Conservation (phyloP, 2,329 filamentous ascomycete species). For the Calonectria ilicicola region DNA sequence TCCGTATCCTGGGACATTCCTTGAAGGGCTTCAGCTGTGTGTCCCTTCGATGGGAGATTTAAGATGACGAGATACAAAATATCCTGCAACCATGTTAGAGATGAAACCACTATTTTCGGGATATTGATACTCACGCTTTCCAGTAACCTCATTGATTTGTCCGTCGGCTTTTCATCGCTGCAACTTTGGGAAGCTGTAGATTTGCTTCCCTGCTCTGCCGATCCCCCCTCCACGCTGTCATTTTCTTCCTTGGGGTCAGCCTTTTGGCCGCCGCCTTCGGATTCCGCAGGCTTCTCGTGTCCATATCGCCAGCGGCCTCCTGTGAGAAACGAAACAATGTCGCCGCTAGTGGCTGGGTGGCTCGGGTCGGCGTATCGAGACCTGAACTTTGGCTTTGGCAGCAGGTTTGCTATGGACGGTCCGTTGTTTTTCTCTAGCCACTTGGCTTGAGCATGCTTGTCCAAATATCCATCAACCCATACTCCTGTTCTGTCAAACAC, state of each 20-base stretch:
- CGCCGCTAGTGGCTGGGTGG: slow-evolving; percentile 16
- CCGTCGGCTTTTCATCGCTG: neutral
- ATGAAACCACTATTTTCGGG: fast-evolving
- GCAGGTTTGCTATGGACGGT: neutral
- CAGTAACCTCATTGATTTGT: neutral
- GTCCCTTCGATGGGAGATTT: neutral
- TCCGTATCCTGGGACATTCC: neutral
- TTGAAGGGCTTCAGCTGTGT: neutral
- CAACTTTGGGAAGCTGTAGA: too few relatives aligned
- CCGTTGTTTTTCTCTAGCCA: slow-evolving; percentile 10
- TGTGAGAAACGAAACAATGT: slow-evolving; percentile 14
- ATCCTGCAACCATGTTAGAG: neutral
- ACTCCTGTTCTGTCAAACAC: neutral
- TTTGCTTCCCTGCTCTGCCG: neutral
- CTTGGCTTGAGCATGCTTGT: slow-evolving; percentile 11
- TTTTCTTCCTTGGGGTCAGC: neutral
- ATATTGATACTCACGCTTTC: neutral
- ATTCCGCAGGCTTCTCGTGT: neutral
- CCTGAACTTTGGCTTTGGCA: slow-evolving; percentile 11
- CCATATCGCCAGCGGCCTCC: slow-evolving; percentile 15
- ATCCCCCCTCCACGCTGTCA: neutral
- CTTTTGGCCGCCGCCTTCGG: neutral
- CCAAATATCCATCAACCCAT: neutral
- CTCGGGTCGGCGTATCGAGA: slow-evolving; percentile 23
- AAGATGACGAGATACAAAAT: slow-evolving; percentile 18